Percentiles rank a stretch among this genome's conserved stretches.
Conservation (phyloP, 2,329 filamentous ascomycete species). For the Fusarium xyrophilum region DNA sequence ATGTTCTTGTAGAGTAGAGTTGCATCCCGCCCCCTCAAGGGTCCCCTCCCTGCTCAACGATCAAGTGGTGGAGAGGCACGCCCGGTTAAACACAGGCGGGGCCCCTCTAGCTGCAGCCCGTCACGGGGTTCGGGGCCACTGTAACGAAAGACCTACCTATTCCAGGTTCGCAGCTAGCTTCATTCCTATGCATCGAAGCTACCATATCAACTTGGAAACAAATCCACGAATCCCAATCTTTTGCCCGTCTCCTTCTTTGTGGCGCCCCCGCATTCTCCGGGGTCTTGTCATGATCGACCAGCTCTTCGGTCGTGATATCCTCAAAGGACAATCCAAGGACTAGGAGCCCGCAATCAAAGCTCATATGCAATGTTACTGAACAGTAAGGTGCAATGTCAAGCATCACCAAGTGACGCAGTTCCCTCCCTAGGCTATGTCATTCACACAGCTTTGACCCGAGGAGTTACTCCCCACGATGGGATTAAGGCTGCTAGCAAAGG, state of each 20-base stretch:
- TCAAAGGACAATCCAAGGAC: neutral
- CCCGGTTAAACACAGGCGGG: constrained; percentile 33
- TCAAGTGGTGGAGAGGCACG: constrained; percentile 20
- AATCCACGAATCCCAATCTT: constrained; percentile 34
- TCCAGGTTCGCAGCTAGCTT: neutral
- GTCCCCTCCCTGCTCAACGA: constrained; percentile 19
- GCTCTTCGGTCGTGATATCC: constrained; percentile 1
- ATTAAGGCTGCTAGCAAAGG: constrained; percentile 67
- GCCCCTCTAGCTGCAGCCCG: neutral
- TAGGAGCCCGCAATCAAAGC: neutral
- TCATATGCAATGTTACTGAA: constrained; percentile 3
- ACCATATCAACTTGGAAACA: constrained; percentile 20
- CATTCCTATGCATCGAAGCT: constrained; percentile 13
- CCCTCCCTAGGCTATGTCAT: constrained; percentile 62
- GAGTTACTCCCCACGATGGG: constrained; percentile 73
- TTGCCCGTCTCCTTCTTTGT: constrained; percentile 14
- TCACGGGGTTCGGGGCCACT: constrained; percentile 21
- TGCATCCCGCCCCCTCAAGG: constrained; percentile 17
- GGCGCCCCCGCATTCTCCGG: constrained; percentile 36
- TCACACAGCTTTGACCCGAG: constrained; percentile 66
- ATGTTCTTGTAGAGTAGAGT: neutral
- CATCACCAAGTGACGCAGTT: neutral
- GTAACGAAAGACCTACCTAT: neutral
- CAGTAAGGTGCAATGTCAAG: neutral
- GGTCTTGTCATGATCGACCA: constrained; percentile 27